Evolutionary conservation across 495 filamentous ascomycete species (phyloP), one percentile per base, ranked within the genome.

Genomic region (Tuber aestivum): DNA sequence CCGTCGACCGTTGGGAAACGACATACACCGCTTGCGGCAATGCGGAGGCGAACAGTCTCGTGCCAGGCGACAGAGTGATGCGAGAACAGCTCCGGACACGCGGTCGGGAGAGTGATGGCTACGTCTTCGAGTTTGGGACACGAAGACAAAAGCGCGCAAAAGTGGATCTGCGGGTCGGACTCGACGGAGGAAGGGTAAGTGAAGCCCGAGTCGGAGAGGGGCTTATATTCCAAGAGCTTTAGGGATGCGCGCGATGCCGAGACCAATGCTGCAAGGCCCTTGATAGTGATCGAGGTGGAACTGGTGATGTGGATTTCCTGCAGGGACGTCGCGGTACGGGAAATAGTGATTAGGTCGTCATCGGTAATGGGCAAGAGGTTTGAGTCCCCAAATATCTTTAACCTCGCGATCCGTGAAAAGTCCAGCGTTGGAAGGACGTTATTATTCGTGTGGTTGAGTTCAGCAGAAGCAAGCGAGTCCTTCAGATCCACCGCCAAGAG

Each of bases 361-460:
- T 89, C 87, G 27, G 77, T 84, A 76, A 89, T 78, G 1, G 87
- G 87, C 82, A 85, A 86, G 77, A 87, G 83, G 40, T 86, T 86
- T 8, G 87, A 86, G 79, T 87, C 83, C 69, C 87, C 87, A 70
- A 87, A 87, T 56, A 89, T 82, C 82, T 89, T 89, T 56, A 89
- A 78, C 42, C 86, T 83, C 38, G 82, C 83, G 45, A 89, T 83
- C 32, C 81, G 76, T 69, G 85, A 79, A 75, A 89, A 88, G 27
- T 85, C 76, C 6, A 88, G 79, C 7, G 73, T 65, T 14, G 32
- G 65, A 27, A 82, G 65, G 35, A 79, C 74, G 20, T 37, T 45
- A 45, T 74, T 79, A 65, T 82, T 77, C 61, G 70, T 71, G 44
- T 80, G 70, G 74, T 83, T 80, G 48, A 83, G 80, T 20, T 82